A percentile compares a stretch with the other conserved stretches of the same genome.
These are phyloP conservation scores for Phytophthora hybrid DNA, from an alignment of 352 stramenopile species.

Conservation along the genomic window DNA sequence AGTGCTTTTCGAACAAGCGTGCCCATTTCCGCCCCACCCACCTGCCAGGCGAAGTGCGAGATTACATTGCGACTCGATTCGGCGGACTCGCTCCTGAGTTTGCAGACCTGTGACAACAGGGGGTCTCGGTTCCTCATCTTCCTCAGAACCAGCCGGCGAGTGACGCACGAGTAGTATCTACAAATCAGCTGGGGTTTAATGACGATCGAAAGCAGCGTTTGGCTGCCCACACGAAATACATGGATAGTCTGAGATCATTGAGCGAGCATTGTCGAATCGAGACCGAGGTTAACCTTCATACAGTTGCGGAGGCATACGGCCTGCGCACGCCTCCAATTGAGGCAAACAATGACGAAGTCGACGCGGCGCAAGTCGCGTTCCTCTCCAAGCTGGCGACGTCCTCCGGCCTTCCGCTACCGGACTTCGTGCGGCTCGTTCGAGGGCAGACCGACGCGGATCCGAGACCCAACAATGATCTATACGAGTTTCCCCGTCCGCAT, in stretches of 20 bases:
- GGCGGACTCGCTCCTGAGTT: constrained; percentile 1
- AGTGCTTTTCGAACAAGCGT: neutral
- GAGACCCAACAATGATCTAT: constrained; percentile 17
- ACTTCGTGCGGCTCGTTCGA: neutral
- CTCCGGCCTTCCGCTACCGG: neutral
- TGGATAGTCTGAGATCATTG: neutral
- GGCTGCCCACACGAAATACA: neutral
- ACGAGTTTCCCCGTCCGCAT: neutral
- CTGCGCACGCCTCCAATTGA: too few relatives aligned
- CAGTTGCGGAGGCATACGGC: too few relatives aligned
- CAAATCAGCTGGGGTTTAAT: too few relatives aligned
- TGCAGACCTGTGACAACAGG: neutral
- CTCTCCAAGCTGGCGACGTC: neutral
- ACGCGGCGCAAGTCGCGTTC: neutral
- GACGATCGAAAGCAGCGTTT: neutral
- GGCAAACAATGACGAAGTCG: neutral
- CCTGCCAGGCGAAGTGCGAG: neutral
- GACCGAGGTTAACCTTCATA: neutral
- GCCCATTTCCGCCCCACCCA: neutral
- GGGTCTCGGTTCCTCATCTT: neutral
- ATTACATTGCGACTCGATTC: too few relatives aligned
- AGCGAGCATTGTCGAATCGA: neutral
- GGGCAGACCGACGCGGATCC: constrained; percentile 1
- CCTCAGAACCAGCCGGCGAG: too few relatives aligned
- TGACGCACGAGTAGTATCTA: too few relatives aligned